These are phyloP conservation scores for Lactarius vividus DNA, from an alignment of 768 basidiomycete species.

Conservation along the genomic window DNA sequence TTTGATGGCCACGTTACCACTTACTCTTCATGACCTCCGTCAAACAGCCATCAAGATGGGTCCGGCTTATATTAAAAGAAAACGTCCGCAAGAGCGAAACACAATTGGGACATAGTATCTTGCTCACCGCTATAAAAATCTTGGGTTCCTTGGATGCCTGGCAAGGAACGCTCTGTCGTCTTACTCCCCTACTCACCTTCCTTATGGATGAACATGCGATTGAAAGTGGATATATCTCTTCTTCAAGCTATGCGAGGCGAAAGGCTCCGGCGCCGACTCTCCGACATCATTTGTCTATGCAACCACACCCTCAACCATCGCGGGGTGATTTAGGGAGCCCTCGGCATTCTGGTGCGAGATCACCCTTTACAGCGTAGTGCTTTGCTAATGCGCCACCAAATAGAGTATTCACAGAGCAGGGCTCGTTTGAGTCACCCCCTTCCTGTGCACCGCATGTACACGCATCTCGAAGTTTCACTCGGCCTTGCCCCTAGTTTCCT, in stretches of 20 bases:
- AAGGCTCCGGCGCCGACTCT: constrained; percentile 9
- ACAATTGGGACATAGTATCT: neutral
- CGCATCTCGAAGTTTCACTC: constrained; percentile 3
- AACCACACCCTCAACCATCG: neutral
- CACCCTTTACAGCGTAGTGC: neutral
- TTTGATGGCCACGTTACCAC: neutral
- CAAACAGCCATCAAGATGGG: constrained; percentile 14
- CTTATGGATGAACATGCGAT: constrained; percentile 21
- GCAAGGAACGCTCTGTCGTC: constrained; percentile 10
- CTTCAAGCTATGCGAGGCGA: constrained; percentile 4
- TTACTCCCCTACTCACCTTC: constrained; percentile 2
- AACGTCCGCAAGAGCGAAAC: neutral
- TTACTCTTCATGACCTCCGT: neutral
- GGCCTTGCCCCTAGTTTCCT: constrained; percentile 12
- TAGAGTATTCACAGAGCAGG: constrained; percentile 3
- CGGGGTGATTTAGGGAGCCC: neutral
- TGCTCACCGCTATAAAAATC: neutral
- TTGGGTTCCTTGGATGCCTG: constrained; percentile 7
- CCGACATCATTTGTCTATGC: neutral
- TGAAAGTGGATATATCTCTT: constrained; percentile 5
- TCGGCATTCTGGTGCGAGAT: constrained; percentile 5
- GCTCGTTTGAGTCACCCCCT: neutral
- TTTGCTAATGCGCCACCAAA: neutral
- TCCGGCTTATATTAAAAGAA: constrained; percentile 13
- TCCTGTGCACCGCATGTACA: neutral